These are phyloP conservation scores for Polytolypa hystricis DNA, from an alignment of 2,329 filamentous ascomycete species.

Conservation along the genomic window DNA sequence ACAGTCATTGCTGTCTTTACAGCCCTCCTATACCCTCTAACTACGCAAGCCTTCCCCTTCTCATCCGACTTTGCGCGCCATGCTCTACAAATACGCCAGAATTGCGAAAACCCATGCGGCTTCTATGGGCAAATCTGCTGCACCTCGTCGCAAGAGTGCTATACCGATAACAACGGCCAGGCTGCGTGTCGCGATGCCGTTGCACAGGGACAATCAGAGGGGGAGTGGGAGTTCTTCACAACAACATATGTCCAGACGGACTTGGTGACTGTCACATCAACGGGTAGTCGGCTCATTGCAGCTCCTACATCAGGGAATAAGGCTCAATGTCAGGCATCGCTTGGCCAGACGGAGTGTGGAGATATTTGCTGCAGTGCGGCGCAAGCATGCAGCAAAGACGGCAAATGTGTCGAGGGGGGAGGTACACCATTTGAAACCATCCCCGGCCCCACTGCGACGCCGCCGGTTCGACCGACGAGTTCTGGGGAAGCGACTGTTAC, in stretches of 20 bases:
- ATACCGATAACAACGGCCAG: slow-evolving; percentile 38
- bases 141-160: slow-evolving; percentile 34
- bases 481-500: slow-evolving; percentile 33
- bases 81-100: slow-evolving; percentile 20
- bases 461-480: slow-evolving; percentile 36
- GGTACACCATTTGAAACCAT: slow-evolving; percentile 30
- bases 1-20: slow-evolving; percentile 12
- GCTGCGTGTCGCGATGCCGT: slow-evolving; percentile 33
- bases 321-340: slow-evolving; percentile 36
- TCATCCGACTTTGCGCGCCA: slow-evolving; percentile 13
- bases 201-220: slow-evolving; percentile 17
- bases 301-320: slow-evolving; percentile 16
- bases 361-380: slow-evolving; percentile 34
- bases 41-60: slow-evolving; percentile 22
- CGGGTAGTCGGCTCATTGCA: slow-evolving; percentile 37
- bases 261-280: slow-evolving; percentile 41
- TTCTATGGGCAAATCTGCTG: slow-evolving; percentile 43
- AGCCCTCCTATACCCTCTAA: slow-evolving; percentile 17
- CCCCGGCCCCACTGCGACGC: slow-evolving; percentile 25
- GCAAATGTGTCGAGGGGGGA: slow-evolving; percentile 28
- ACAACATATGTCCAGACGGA: slow-evolving; percentile 47
- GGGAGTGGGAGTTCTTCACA: slow-evolving; percentile 47
- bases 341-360: slow-evolving; percentile 35
- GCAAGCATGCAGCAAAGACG: slow-evolving; percentile 30
- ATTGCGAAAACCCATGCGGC: slow-evolving; percentile 42